Percentiles rank a stretch among this genome's conserved stretches.
Conservation (phyloP, 305 asterid species). For the Solanum hybrid region DNA sequence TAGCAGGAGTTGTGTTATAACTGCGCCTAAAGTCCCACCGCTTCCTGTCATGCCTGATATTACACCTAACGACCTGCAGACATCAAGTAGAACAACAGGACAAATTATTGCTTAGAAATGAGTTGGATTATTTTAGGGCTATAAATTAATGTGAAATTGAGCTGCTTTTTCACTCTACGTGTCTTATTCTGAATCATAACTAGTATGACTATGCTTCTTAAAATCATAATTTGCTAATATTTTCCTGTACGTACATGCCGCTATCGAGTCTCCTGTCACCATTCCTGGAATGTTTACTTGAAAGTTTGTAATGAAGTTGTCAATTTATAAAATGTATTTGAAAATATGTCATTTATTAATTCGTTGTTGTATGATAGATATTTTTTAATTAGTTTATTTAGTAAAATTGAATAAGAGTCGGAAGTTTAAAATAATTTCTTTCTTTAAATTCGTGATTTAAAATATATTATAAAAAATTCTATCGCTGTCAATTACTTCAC, state of each 20-base stretch:
- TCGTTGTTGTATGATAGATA: neutral
- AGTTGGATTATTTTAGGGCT: neutral
- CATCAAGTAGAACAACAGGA: neutral
- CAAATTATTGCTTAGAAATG: neutral
- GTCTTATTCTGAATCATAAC: neutral
- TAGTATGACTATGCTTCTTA: neutral
- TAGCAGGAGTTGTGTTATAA: slow-evolving; percentile 33
- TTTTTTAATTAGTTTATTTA: neutral
- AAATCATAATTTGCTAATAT: neutral
- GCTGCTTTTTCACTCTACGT: neutral
- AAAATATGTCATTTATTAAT: neutral
- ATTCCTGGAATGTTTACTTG: neutral
- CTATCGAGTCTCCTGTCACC: neutral
- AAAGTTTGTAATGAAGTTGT: neutral
- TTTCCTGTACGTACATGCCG: neutral
- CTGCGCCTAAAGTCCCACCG: slow-evolving; percentile 59
- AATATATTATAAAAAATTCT: neutral
- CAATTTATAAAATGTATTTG: neutral
- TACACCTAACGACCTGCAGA: slow-evolving; percentile 44
- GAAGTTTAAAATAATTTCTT: neutral
- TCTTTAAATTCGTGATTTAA: neutral
- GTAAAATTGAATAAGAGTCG: neutral
- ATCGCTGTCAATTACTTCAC: neutral
- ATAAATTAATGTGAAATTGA: neutral
- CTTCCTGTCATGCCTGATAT: slow-evolving; percentile 64